These are phyloP conservation scores for Colletotrichum endophyticum DNA, from an alignment of 2,329 filamentous ascomycete genomes.

Conservation along the genomic window DNA sequence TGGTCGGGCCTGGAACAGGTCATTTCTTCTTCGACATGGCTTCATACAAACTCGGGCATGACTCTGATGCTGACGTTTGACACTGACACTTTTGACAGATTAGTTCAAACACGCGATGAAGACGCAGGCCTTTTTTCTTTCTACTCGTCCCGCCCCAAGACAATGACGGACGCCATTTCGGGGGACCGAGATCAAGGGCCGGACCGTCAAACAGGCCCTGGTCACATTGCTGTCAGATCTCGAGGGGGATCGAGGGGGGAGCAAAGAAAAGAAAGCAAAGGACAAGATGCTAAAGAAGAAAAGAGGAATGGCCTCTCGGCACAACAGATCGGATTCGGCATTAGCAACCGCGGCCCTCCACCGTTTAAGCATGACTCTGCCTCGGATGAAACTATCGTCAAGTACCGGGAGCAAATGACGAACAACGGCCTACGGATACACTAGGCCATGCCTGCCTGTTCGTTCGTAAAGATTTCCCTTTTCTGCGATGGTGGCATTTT, in stretches of 20 bases:
- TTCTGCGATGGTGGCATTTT: constrained; percentile 8
- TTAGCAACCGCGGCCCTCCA: neutral
- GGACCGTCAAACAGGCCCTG: neutral
- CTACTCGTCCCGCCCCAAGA: neutral
- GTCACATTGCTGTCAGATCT: neutral
- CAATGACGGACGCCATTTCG: neutral
- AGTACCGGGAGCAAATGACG: neutral
- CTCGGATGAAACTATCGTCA: neutral
- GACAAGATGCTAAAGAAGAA: neutral
- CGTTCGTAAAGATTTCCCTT: constrained; percentile 17
- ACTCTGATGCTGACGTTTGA: constrained; percentile 1
- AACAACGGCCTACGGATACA: neutral
- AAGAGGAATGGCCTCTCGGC: neutral
- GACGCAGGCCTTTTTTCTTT: neutral
- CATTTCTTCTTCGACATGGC: neutral
- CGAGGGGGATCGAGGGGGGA: neutral
- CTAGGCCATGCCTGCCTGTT: neutral
- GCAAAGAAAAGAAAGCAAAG: neutral
- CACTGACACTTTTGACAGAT: neutral
- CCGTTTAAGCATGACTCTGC: constrained; percentile 10
- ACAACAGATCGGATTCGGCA: neutral
- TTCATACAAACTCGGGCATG: neutral
- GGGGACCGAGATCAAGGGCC: constrained; percentile 4
- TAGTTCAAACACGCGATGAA: neutral
- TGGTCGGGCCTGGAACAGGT: neutral